Evolutionary conservation across 176 grass and related monocot genomes (phyloP).

Genomic region (Bromus sterilis): DNA sequence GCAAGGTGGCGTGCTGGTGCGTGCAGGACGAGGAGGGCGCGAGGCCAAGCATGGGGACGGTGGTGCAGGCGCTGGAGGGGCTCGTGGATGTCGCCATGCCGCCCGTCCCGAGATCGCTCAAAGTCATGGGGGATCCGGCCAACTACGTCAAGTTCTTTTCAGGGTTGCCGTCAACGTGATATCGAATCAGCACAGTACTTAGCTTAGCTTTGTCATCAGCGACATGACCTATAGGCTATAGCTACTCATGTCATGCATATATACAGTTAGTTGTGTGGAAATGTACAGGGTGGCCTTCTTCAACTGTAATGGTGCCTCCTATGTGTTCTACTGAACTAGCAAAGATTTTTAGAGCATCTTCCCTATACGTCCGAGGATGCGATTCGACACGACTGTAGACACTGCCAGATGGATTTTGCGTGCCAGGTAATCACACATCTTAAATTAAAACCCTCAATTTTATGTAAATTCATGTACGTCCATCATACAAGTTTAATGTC

Average conservation of each 20-base stretch:
- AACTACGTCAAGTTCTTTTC: constrained; percentile 39
- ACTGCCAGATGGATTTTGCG: too few relatives aligned
- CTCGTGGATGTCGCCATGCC: constrained; percentile 28
- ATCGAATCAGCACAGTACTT: not conserved
- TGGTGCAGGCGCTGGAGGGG: constrained; percentile 40
- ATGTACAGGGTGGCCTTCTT: not conserved
- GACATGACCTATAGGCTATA: too few relatives aligned
- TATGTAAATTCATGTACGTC: too few relatives aligned
- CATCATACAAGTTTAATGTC: too few relatives aligned
- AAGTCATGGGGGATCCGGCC: constrained; percentile 26
- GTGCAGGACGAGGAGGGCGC: constrained; percentile 31
- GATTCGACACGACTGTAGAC: too few relatives aligned
- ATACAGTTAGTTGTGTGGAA: not conserved
- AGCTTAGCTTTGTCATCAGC: not conserved
- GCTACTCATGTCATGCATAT: not conserved
- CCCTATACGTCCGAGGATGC: too few relatives aligned
- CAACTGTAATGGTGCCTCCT: too few relatives aligned
- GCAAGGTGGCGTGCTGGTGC: constrained; percentile 52
- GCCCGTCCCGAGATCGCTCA: constrained; percentile 35
- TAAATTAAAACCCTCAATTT: too few relatives aligned
- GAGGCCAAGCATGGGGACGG: constrained; percentile 24
- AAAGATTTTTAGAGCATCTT: too few relatives aligned
- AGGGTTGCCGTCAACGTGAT: constrained; percentile 15
- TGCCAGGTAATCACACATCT: too few relatives aligned
- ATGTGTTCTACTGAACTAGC: too few relatives aligned